Base-by-base conservation (phyloP, 805 yeast species). In the Dipodascus geniculatus region DNA sequence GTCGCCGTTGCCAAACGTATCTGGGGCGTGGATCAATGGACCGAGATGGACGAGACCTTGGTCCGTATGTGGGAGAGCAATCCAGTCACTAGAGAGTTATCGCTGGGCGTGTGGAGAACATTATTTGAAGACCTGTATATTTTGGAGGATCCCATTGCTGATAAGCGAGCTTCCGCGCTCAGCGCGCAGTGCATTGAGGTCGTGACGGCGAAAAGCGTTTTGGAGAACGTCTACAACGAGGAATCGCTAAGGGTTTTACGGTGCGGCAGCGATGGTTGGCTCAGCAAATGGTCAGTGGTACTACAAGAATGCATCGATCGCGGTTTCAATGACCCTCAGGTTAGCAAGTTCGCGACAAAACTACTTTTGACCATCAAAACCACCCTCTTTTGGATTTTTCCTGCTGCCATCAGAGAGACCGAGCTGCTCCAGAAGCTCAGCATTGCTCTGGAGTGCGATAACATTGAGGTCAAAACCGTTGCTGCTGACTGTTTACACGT, bases 401-500 rank as follows among this genome's bases (percentile, higher is more conserved):
- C 96, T 1, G 73, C 79, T 16, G 81, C 90, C 0, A 76, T 91
- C 53, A 77, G 83, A 48, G 71, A 76, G 44, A 81, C 85, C 51
- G 80, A 86, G 51, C 75, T 88, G 6, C 74, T 88, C 60, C 74
- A 76, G 44, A 77, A 83, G 14, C 71, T 93, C 44, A 75, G 88
- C 55, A 69, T 68, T 55, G 76, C 87, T 31, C 71, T 87, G 52
- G 54, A 55, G 8, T 65, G 69, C 19, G 55, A 54, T 22, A 82
- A 83, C 61, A 78, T 83, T 48, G 78, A 79, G 58, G 78, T 91
- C 50, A 83, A 87, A 64, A 83, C 88, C 0, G 75, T 90, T 56
- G 89, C 96, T 0, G 81, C 90, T 49, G 99, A 93, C 65, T 88
- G 96, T 63, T 75, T 93, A 57, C 96, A 93, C 66, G 85, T 86